Evolutionary conservation across 331 rosid genomes (phyloP), one percentile per base, ranked within the genome.

Genomic region (Dryas integrifolia): DNA sequence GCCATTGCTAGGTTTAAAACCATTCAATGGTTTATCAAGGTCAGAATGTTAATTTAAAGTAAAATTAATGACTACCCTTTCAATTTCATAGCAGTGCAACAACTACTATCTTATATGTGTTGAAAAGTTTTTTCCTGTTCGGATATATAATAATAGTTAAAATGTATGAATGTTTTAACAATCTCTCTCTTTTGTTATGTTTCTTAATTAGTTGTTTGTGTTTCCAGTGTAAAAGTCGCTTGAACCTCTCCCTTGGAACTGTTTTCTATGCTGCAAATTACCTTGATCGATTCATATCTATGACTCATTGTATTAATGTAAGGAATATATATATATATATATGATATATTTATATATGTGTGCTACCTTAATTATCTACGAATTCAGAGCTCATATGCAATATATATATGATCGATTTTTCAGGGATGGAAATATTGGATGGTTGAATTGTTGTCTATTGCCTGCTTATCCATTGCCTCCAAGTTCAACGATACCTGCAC

Each of bases 1-100:
- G 70, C 44, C 14, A 21, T 51, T 80, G 8, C 83, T 56, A 84
- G 91, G 82, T 44, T 69, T 58, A 82, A 63, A 67, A 68, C 72
- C 24, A 82, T 79, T 55, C 87, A 80, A 68, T 84, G 88, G 89
- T 69, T 87, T 76, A 59, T 84, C 76, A 75, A 85, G 91, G 91
- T 87, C 51, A 70, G 75, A 2, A 3, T 43, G 13, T 40, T 13
- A 39, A 40, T 8, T 30, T 30, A 30, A 30, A 30, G 35, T 30
- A 30, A 2, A 6, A 61, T 12, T 16, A 2, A 16, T 7, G 12
- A 70, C 26, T 53, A 41, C 55, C 30, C 52, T 18, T 64, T 64
- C 11, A 8, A 14, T 11, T 21, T 58, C 35, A 30, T 30, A 26
- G 9, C 24, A 2, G 60, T 21, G 16, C 0, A 44, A 16, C 13